phyloP scores from a whole-genome alignment of 768 basidiomycete genomes.

The Tremella mesenterica region DNA sequence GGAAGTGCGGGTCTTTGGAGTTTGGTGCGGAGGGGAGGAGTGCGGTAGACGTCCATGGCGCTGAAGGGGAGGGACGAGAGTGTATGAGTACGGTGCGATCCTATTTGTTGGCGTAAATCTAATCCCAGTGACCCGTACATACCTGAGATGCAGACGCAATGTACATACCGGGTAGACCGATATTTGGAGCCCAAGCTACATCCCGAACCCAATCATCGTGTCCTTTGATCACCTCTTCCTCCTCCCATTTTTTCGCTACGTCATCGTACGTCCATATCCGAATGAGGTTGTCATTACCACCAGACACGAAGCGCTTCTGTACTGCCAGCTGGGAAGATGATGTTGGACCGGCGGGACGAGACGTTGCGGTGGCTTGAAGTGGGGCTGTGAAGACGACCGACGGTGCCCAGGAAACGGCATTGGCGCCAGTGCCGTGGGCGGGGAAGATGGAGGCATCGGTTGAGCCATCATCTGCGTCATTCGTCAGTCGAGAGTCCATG shows the following conservation, averaged over 20 bases:
- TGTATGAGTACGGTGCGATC: slow-evolving; percentile 45
- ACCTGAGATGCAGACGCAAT: slow-evolving; percentile 92
- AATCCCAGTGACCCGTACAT: slow-evolving; percentile 19
- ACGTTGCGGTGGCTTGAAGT: slow-evolving; percentile 37
- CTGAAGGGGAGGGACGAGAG: slow-evolving; percentile 30
- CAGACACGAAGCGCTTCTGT: slow-evolving; percentile 87
- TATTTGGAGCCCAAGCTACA: slow-evolving; percentile 98
- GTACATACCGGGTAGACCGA: slow-evolving; percentile 86
- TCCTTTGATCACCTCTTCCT: slow-evolving; percentile 81
- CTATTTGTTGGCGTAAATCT: too few relatives aligned
- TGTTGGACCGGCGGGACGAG: slow-evolving; percentile 45
- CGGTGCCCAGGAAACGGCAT: slow-evolving; percentile 96
- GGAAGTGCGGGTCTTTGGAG: slow-evolving; percentile 68
- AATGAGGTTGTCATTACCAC: slow-evolving; percentile 91
- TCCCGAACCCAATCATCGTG: slow-evolving; percentile 98
- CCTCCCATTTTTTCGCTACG: slow-evolving; percentile 76
- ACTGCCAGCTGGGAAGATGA: slow-evolving; percentile 46
- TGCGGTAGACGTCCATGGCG: slow-evolving; percentile 41
- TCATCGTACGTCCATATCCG: slow-evolving; percentile 88
- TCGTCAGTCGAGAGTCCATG: not conserved
- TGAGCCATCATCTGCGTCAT: slow-evolving; percentile 73
- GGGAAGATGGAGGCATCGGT: slow-evolving; percentile 93
- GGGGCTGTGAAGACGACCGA: slow-evolving; percentile 63
- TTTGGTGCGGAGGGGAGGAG: slow-evolving; percentile 45
- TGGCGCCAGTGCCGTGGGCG: slow-evolving; percentile 91